phyloP scores from a whole-genome alignment of 2,329 filamentous ascomycete genomes.

The Neonectria ditissima region DNA sequence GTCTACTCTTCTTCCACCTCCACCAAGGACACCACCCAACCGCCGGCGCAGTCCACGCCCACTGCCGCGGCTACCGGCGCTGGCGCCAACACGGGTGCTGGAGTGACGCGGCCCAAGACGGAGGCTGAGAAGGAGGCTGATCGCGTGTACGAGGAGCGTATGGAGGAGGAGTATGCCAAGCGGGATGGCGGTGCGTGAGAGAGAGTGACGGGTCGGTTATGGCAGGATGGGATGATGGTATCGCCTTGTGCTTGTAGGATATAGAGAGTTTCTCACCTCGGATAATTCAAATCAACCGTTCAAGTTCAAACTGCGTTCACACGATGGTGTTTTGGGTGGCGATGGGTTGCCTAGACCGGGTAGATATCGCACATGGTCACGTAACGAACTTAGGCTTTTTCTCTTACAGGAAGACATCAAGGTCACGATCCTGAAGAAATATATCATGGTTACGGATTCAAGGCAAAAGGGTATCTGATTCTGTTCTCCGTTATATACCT shows the following conservation, averaged over 20 bases:
- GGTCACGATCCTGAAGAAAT: not conserved
- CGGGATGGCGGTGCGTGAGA: conserved; percentile 61
- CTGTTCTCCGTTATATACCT: not conserved
- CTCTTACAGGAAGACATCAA: not conserved
- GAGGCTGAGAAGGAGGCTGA: conserved; percentile 63
- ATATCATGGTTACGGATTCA: not conserved
- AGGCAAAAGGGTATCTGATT: not conserved
- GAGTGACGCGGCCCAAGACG: conserved; percentile 60
- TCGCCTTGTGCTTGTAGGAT: not conserved
- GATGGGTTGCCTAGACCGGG: not conserved
- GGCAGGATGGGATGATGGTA: not conserved
- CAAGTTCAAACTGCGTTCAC: not conserved
- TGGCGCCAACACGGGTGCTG: conserved; percentile 63
- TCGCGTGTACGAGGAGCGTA: conserved; percentile 62
- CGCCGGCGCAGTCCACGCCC: conserved; percentile 13
- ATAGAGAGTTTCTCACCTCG: not conserved
- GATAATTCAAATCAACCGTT: not conserved
- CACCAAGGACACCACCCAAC: conserved; percentile 31
- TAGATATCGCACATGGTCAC: no score
- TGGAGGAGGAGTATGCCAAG: conserved; percentile 69
- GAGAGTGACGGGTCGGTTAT: not conserved
- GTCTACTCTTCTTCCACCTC: conserved; percentile 31
- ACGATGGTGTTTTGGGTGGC: not conserved
- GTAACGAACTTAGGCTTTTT: not conserved
- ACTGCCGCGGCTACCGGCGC: conserved; percentile 52